These are phyloP conservation scores for Pholiota microspora DNA, from an alignment of 768 basidiomycete species.

Conservation along the genomic window DNA sequence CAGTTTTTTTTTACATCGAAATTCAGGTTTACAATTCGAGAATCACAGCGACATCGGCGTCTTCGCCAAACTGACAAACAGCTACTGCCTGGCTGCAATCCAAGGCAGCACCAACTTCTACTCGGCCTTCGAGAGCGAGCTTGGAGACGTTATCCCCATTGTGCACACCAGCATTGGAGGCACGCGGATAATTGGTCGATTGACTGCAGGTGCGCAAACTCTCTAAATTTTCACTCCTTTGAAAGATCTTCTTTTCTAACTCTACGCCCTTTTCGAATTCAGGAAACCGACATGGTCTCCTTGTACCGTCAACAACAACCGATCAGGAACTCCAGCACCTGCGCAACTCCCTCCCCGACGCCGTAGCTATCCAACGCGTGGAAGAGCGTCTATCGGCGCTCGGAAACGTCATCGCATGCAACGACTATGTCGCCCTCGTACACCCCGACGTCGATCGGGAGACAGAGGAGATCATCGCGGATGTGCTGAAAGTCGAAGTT, in stretches of 20 bases:
- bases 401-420: slow-evolving; percentile 98
- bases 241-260: neutral
- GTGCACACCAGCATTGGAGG: slow-evolving; percentile 95
- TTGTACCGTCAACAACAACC: slow-evolving; percentile 93
- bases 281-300: slow-evolving; percentile 96
- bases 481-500: slow-evolving; percentile 98
- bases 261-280: neutral
- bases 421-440: slow-evolving; percentile 98
- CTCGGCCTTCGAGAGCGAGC: slow-evolving; percentile 93
- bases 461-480: slow-evolving; percentile 99
- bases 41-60: slow-evolving; percentile 96
- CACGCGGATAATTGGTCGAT: slow-evolving; percentile 88
- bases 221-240: neutral
- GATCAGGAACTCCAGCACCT: slow-evolving; percentile 99
- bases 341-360: slow-evolving; percentile 89
- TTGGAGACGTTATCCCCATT: slow-evolving; percentile 88
- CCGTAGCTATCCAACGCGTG: slow-evolving; percentile 92
- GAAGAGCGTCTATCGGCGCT: slow-evolving; percentile 97
- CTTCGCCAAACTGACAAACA: slow-evolving; percentile 96
- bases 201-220: slow-evolving; percentile 76
- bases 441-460: slow-evolving; percentile 98
- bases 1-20: neutral
- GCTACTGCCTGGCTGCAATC: slow-evolving; percentile 92
- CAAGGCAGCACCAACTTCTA: slow-evolving; percentile 97
- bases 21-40: slow-evolving; percentile 86